Base-by-base conservation (phyloP, 345 rosid species). In the Alliaria petiolata region DNA sequence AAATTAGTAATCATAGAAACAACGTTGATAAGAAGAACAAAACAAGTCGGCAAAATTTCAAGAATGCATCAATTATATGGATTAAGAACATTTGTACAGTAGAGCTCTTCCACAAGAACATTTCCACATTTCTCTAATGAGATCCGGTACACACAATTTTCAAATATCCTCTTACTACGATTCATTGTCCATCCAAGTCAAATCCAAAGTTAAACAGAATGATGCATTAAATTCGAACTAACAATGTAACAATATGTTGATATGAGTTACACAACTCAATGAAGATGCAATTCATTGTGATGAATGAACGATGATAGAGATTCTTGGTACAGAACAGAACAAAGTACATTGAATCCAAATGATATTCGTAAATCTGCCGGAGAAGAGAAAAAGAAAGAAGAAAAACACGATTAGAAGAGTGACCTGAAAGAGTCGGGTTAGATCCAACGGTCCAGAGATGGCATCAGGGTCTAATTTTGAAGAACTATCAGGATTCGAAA, bases 401-500 rank as follows among this genome's bases (percentile, higher is more conserved):
- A 22, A 22, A 26, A 26, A 26, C 30, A 26, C 5, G 5, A 26
- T 26, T 2, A 0, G 30, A 26, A 38, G 17, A 55, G 14, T 62
- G 70, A 91, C 98, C 96, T 85, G 85, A 75, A 91, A 89, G 74
- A 84, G 86, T 60, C 77, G 62, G 55, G 84, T 67, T 52, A 91
- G 88, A 74, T 88, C 87, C 74, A 76, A 50, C 14, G 92, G 59
- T 75, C 3, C 45, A 53, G 79, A 75, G 52, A 61, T 36, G 16
- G 50, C 1, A 61, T 61, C 56, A 51, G 25, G 9, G 5, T 61
- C 36, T 16, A 49, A 3, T 1, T 35, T 65, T 40, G 85, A 69
- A 70, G 16, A 39, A 64, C 14, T 31, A 7, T 83, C 33, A 10
- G 10, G 67, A 57, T 12, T 38, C 13, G 40, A 76, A 49, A 3